These are phyloP conservation scores for Kwoniella europaea DNA, from an alignment of 768 basidiomycete species.

Conservation along the genomic window DNA sequence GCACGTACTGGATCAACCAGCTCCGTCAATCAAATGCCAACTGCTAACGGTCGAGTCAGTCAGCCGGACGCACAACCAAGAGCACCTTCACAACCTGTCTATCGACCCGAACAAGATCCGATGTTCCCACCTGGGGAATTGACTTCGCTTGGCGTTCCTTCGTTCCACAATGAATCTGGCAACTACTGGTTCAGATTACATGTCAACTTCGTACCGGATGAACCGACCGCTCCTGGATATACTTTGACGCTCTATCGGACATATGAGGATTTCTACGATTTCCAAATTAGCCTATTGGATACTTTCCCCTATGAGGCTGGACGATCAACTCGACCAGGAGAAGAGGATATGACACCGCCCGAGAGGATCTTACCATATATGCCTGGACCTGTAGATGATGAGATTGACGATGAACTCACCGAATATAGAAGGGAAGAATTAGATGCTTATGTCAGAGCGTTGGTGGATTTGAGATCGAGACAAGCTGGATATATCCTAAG, in stretches of 20 bases:
- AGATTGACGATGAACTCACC: conserved; percentile 79
- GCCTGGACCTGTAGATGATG: conserved; percentile 85
- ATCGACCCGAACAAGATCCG: conserved; percentile 48
- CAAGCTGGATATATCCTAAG: conserved; percentile 81
- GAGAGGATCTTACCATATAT: conserved; percentile 89
- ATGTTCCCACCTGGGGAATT: conserved; percentile 68
- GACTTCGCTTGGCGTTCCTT: conserved; percentile 83
- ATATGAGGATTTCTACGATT: conserved; percentile 98
- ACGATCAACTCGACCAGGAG: conserved; percentile 57
- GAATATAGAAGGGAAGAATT: conserved; percentile 79
- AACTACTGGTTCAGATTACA: conserved; percentile 98
- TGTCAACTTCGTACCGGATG: conserved; percentile 84
- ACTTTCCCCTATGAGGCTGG: conserved; percentile 91
- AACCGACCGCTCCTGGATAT: conserved; percentile 60
- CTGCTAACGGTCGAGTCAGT: conserved; percentile 11
- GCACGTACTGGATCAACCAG: conserved; percentile 28
- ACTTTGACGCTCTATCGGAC: conserved; percentile 86
- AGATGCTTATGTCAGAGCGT: conserved; percentile 80
- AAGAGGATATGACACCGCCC: conserved; percentile 44
- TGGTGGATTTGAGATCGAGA: conserved; percentile 70
- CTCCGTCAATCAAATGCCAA: conserved; percentile 18
- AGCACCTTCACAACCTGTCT: conserved; percentile 23
- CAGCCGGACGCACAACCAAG: background rate
- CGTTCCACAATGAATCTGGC: conserved; percentile 95
- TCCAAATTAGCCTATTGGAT: conserved; percentile 86